Percentiles rank a stretch among this genome's conserved stretches.
Evolutionary conservation across 805 yeast genomes (phyloP).

Genomic region (Pichia cephalocereana): DNA sequence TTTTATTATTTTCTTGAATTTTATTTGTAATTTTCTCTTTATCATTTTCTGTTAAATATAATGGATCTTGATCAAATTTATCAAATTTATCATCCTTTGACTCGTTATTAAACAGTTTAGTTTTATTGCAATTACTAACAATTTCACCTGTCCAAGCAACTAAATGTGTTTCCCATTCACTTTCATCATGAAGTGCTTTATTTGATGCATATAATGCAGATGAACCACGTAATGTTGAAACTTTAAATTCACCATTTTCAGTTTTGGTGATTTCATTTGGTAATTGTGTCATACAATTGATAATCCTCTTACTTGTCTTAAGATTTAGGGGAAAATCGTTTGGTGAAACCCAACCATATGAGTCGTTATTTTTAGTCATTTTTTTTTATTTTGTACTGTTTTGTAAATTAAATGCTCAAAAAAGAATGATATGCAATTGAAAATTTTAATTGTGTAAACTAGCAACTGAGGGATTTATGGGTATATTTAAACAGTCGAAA

Average conservation of each 20-base stretch:
- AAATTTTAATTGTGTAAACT: too few relatives aligned
- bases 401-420: too few relatives aligned
- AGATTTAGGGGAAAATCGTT: slow-evolving; percentile 20
- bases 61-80: slow-evolving; percentile 35
- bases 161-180: slow-evolving; percentile 80
- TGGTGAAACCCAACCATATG: slow-evolving; percentile 7
- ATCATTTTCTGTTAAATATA: slow-evolving; percentile 48
- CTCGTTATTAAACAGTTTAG: neutral
- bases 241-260: slow-evolving; percentile 41
- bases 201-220: slow-evolving; percentile 77
- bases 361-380: neutral
- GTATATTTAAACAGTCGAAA: too few relatives aligned
- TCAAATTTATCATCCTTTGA: slow-evolving; percentile 23
- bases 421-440: too few relatives aligned
- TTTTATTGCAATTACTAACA: neutral
- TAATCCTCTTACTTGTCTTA: slow-evolving; percentile 53
- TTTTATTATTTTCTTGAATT: slow-evolving; percentile 36
- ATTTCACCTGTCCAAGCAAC: slow-evolving; percentile 97
- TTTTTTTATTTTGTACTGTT: neutral
- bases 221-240: slow-evolving; percentile 66
- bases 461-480: too few relatives aligned
- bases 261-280: slow-evolving; percentile 50
- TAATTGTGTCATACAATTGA: slow-evolving; percentile 58
- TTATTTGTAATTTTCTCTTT: slow-evolving; percentile 40
- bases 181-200: slow-evolving; percentile 48